phyloP scores from a whole-genome alignment of 1,284 basidiomycete genomes.

The Garcileccinum viscosum region DNA sequence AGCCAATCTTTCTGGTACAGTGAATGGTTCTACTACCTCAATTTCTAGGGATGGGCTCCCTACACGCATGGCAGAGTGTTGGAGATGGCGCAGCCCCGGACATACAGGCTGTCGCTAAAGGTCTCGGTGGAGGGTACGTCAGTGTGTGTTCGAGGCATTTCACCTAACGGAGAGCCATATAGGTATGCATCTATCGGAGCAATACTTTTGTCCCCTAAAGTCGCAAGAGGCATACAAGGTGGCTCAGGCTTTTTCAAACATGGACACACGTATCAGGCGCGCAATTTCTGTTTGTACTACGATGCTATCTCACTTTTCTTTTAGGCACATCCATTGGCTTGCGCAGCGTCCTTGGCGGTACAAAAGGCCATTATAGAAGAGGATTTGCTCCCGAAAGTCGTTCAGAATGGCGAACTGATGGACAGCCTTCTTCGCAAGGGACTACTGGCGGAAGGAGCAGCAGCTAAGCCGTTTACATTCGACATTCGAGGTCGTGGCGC shows the following conservation, averaged over 20 bases:
- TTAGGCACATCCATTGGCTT: conserved; percentile 75
- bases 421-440: conserved; percentile 59
- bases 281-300: background rate
- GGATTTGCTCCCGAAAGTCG: conserved; percentile 71
- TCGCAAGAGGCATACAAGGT: conserved; percentile 72
- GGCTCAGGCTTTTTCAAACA: conserved; percentile 79
- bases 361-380: conserved; percentile 74
- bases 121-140: conserved; percentile 81
- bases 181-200: conserved; percentile 87
- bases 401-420: conserved; percentile 67
- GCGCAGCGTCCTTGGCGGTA: conserved; percentile 81
- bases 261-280: conserved; percentile 86
- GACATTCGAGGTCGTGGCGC: conserved; percentile 81
- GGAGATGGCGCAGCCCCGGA: conserved; percentile 81
- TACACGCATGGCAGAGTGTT: conserved; percentile 85
- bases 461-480: conserved; percentile 69
- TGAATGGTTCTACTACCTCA: conserved; percentile 7
- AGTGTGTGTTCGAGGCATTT: background rate
- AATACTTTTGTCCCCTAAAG: conserved; percentile 72
- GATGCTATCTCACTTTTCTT: conserved; percentile 13
- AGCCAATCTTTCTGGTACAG: conserved; percentile 34
- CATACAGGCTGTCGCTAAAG: conserved; percentile 86
- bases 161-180: conserved; percentile 13
- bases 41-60: conserved; percentile 74
- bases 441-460: conserved; percentile 58